A percentile compares a stretch with the other conserved stretches of the same genome.
phyloP scores from a whole-genome alignment of 495 filamentous ascomycete species.

The Hypoxylon perforatum region DNA sequence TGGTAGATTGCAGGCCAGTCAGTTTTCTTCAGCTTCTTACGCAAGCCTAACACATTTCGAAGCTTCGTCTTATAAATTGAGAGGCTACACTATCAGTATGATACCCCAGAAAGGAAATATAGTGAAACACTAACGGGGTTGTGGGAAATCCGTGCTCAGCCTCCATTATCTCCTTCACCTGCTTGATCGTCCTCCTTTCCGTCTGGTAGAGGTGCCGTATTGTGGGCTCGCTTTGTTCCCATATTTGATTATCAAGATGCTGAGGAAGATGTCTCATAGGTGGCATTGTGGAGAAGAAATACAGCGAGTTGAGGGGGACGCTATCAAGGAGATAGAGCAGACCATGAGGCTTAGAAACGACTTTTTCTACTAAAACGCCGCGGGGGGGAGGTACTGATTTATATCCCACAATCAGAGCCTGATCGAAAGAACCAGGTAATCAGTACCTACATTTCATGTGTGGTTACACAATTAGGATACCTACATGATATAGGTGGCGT shows the following conservation, averaged over 20 bases:
- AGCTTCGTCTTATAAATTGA: conserved; percentile 41
- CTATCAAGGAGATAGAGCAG: too few species aligned
- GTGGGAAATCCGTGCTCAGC: conserved; percentile 24
- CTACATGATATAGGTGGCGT: not conserved
- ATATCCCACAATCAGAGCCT: not conserved
- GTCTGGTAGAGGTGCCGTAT: conserved; percentile 28
- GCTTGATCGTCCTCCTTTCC: conserved; percentile 29
- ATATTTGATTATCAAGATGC: not conserved
- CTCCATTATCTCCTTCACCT: conserved; percentile 39
- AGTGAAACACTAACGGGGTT: conserved; percentile 10
- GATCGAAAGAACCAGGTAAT: not conserved
- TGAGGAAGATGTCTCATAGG: not conserved
- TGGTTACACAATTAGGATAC: not conserved
- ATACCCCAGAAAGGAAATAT: not conserved
- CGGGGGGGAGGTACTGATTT: not conserved
- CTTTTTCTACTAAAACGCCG: not conserved
- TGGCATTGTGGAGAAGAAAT: conserved; percentile 7
- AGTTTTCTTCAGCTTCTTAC: conserved; percentile 40
- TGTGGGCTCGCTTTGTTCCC: conserved; percentile 19
- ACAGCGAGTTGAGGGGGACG: too few species aligned
- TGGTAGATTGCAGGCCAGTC: conserved; percentile 33
- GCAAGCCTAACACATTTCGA: conserved; percentile 24
- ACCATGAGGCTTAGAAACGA: not conserved
- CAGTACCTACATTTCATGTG: not conserved
- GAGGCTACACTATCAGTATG: conserved; percentile 13